Conservation (phyloP, 2,329 filamentous ascomycete genomes). For the Cadophora malorum region DNA sequence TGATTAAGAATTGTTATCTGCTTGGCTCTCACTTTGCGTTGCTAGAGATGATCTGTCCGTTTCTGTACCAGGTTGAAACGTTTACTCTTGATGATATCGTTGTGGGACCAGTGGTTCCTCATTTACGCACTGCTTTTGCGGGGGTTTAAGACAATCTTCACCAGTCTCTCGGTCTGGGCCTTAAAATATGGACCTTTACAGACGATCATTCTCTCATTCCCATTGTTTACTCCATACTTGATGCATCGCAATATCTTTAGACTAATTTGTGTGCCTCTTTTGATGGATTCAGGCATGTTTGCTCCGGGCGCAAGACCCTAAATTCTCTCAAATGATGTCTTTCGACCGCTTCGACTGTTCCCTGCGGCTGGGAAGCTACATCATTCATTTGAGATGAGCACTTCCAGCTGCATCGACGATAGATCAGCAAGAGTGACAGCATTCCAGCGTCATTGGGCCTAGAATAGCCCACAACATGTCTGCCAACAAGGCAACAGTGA, state of each 20-base stretch:
- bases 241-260: neutral
- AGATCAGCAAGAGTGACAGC: conserved; percentile 7
- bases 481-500: neutral
- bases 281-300: neutral
- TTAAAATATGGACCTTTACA: neutral
- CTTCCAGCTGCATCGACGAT: neutral
- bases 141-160: neutral
- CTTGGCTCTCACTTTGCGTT: neutral
- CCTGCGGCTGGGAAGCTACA: neutral
- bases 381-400: neutral
- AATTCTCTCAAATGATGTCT: neutral
- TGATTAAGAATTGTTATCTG: neutral
- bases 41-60: neutral
- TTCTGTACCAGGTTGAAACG: neutral
- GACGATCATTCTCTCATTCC: neutral
- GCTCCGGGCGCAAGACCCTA: neutral
- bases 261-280: neutral
- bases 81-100: neutral
- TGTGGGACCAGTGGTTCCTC: neutral
- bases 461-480: neutral
- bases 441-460: conserved; percentile 1
- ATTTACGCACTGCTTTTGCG: neutral
- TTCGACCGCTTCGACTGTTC: neutral
- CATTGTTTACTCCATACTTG: neutral
- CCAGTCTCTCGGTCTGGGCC: neutral